Evolutionary conservation across 371 early-diverging fungal genomes (phyloP), one percentile per base, ranked within the genome.

Genomic region (Dinochytrium kinnereticum): DNA sequence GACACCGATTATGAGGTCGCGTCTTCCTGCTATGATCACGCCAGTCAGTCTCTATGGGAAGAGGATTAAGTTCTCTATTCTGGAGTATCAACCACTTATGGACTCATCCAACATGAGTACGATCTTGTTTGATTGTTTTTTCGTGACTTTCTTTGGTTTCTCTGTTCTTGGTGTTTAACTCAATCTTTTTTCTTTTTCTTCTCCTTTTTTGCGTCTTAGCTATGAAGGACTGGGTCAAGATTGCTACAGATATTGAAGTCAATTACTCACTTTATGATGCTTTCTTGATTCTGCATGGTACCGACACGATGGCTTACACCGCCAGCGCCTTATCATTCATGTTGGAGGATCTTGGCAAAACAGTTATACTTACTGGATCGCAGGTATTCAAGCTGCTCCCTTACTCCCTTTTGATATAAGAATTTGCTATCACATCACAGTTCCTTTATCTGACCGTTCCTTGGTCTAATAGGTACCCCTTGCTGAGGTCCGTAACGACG

Each of bases 321-420:
- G 85, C 87, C 13, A 91, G 94, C 73, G 98, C 98, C 0, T 87
- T 99, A 53, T 94, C 94, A 68, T 99, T 98, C 77, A 91, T 99
- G 93, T 85, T 99, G 65, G 96, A 99, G 77, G 91, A 96, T 67
- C 84, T 99, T 44, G 98, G 97, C 37, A 98, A 98, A 80, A 94
- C 98, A 2, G 98, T 99, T 31, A 97, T 99, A 73, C 84, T 99
- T 51, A 99, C 97, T 0, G 99, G 99, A 5, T 96, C 97, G 1
- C 98, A 98, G 79, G 90, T 93, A 59, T 33, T 1, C 68, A 28
- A 55, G 13, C 37, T 53, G 1, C 26, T 37, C 34, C 40, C n/a
- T 2, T 21, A 50, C 44, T 39, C n/a, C n/a, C n/a, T n/a, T n/a
- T n/a, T n/a, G n/a, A n/a, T n/a, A n/a, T n/a, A n/a, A n/a, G n/a